Base-by-base conservation (phyloP, 106 monocot species). In the Dendrobium chrysotoxum region DNA sequence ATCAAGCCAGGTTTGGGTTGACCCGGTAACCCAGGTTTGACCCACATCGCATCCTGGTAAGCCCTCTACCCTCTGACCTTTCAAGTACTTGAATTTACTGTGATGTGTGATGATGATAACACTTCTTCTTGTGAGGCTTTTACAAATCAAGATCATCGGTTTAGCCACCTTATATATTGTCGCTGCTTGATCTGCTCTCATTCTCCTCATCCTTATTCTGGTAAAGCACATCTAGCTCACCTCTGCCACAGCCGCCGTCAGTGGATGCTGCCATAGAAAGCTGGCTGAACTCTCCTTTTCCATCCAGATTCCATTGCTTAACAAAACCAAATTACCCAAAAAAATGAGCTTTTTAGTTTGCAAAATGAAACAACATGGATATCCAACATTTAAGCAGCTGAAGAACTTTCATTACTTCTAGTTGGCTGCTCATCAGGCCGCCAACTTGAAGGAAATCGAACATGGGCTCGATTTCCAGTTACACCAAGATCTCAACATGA, bases 51-150 rank as follows among this genome's bases (percentile, higher is more conserved):
- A n/a, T n/a, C n/a, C n/a, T n/a, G n/a, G n/a, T n/a, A n/a, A n/a
- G n/a, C n/a, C n/a, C n/a, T n/a, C n/a, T n/a, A n/a, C n/a, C n/a
- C n/a, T n/a, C n/a, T n/a, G n/a, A 97, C 96, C 89, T 75, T 86
- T 97, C 96, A 5, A 97, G 93, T 79, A 92, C 92, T 81, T 90
- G 94, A 86, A 97, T 97, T 65, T 97, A 94, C 58, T 87, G 88
- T 54, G 97, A 92, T 31, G 94, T 94, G 84, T 97, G 97, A 47
- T 94, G 94, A 75, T 92, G 92, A 79, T 92, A 97, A 17, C 91
- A 70, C 86, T 94, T 94, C 91, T 87, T 97, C 75, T 81, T 85
- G 75, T 85, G 83, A 25, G 94, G 87, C 53, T 92, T 83, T 13
- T 85, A 83, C 12, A 47, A 86, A 10, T 92, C 92, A 3, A 85